These are phyloP conservation scores for Tetrahymena thermophila DNA, from an alignment of 73 alveolate genomes.

Conservation along the genomic window DNA sequence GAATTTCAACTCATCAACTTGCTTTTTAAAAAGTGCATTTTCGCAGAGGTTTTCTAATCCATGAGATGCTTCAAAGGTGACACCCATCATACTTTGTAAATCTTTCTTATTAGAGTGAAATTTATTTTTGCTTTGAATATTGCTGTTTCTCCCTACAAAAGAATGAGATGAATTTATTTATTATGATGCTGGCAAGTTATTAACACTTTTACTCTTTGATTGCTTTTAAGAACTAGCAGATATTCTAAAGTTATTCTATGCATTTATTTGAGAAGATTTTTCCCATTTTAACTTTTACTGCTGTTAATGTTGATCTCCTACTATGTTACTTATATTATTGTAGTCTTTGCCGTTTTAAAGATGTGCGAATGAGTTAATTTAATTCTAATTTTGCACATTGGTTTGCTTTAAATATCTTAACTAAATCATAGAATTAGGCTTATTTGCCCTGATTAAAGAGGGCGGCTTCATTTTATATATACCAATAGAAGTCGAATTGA, in stretches of 20 bases:
- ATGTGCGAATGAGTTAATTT: neutral
- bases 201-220: neutral
- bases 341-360: neutral
- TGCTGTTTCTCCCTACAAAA: neutral
- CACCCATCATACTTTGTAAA: neutral
- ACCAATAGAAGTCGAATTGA: neutral
- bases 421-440: neutral
- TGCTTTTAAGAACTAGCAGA: neutral
- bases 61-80: neutral
- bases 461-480: neutral
- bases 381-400: neutral
- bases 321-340: neutral
- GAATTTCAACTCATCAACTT: neutral
- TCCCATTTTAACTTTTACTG: neutral
- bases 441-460: neutral
- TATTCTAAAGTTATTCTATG: neutral
- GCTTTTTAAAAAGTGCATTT: neutral
- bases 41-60: neutral
- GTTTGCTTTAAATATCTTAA: neutral
- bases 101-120: neutral
- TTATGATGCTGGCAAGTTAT: neutral
- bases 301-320: neutral
- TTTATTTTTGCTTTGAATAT: neutral
- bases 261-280: neutral
- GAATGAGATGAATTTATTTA: neutral